Conservation (phyloP, 1,139 yeast species). For the Taphrina sp. region DNA sequence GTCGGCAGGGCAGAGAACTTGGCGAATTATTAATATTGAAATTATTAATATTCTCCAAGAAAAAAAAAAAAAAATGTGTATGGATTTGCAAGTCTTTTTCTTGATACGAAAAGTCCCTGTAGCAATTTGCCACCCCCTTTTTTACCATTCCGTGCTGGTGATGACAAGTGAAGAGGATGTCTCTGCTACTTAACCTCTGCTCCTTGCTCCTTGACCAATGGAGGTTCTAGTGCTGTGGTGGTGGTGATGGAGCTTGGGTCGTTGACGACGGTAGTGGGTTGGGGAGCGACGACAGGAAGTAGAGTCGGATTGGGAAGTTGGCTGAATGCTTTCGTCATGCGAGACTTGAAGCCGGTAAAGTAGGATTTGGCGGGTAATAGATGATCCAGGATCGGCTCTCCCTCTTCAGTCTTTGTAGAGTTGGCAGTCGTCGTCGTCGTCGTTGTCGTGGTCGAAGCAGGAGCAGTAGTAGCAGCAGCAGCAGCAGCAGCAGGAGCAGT, state of each 20-base stretch:
- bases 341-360: constrained; percentile 28
- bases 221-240: neutral
- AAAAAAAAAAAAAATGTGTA: too few relatives aligned
- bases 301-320: neutral
- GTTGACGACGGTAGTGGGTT: neutral
- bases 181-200: too few relatives aligned
- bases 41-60: too few relatives aligned
- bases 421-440: too few relatives aligned
- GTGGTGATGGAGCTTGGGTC: neutral
- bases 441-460: neutral
- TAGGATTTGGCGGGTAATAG: constrained; percentile 15
- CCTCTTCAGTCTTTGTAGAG: neutral
- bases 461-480: neutral
- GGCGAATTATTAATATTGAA: too few relatives aligned
- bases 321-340: constrained; percentile 18
- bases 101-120: too few relatives aligned
- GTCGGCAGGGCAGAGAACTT: too few relatives aligned
- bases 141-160: too few relatives aligned
- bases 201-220: neutral
- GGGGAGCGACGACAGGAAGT: too few relatives aligned
- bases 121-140: too few relatives aligned
- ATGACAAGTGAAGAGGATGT: too few relatives aligned
- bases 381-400: neutral
- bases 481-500: neutral
- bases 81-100: too few relatives aligned